Base-by-base conservation (phyloP, 768 basidiomycete genomes). In the Amanita thiersii region DNA sequence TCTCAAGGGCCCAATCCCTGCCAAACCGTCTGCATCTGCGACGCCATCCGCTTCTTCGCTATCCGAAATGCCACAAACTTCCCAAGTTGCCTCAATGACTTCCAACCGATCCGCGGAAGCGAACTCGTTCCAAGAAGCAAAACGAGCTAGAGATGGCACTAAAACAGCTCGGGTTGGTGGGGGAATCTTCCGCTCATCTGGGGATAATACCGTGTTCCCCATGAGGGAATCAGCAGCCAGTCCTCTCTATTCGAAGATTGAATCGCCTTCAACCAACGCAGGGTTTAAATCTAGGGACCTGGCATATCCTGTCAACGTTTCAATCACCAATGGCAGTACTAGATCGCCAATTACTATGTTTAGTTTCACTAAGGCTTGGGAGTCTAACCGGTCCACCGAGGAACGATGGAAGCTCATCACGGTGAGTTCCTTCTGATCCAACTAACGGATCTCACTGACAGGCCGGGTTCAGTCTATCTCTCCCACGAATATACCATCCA, bases 171-270 rank as follows among this genome's bases (percentile, higher is more conserved):
- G 66, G 29, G 71, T 77, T 2, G 77, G 81, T 0, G 86, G 84
- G 5, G 86, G 85, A 0, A 81, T 89, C 38, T 85, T 89, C 61
- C 72, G 77, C 19, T 60, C 68, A 2, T 69, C 75, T 9, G 86
- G 86, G 1, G 63, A 73, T 12, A 73, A 70, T 32, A 80, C 73
- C 1, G 56, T 86, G 7, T 73, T 87, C 46, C 52, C 66, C 11
- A 62, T 58, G 14, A 50, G 63, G 38, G 53, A 54, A 8, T 18
- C 35, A 7, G 26, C 43, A 8, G 32, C 45, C 14, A 34, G 32
- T 15, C 19, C 48, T 9, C 6, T 45, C 31, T 10, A 45, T 36
- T 30, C 29, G 14, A 14, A 30, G 29, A 30, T 14, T 9, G 9
- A 14, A 30, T 14, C 29, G 9, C 29, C n/a, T n/a, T n/a, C n/a